These are phyloP conservation scores for Vickermania spadyakhi DNA, from an alignment of 208 protist species.

Conservation along the genomic window DNA sequence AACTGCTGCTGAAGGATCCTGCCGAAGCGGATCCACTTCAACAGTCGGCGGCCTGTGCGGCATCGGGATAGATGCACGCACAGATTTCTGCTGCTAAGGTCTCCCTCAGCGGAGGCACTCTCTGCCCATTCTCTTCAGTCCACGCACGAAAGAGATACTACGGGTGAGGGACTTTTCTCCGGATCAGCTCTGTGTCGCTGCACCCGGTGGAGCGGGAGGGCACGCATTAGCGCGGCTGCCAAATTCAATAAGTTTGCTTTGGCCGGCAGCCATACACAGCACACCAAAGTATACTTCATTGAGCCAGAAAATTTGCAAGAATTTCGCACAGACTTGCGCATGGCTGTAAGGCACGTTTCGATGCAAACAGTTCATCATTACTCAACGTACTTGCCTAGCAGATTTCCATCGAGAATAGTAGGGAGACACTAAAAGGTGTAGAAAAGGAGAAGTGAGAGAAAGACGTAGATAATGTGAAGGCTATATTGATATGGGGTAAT, in stretches of 20 bases:
- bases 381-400: no score
- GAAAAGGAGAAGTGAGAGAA: constrained; percentile 2
- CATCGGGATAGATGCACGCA: not conserved
- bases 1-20: constrained; percentile 22
- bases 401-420: no score
- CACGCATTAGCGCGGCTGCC: constrained; percentile 10
- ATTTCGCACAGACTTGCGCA: no score
- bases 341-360: no score
- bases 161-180: constrained; percentile 74
- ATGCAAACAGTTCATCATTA: no score
- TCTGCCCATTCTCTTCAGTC: constrained; percentile 14
- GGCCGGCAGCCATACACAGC: constrained; percentile 13
- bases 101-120: constrained; percentile 31
- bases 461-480: not conserved
- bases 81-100: not conserved
- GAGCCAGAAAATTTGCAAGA: not conserved
- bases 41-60: constrained; percentile 21
- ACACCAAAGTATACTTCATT: constrained; percentile 13
- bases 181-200: constrained; percentile 20
- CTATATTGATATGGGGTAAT: not conserved
- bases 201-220: constrained; percentile 3
- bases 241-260: constrained; percentile 45
- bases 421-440: no score
- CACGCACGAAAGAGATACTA: not conserved
- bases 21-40: constrained; percentile 15